A percentile compares a stretch with the other conserved stretches of the same genome.
phyloP scores from a whole-genome alignment of 768 basidiomycete genomes.

The Leucosporidium yakuticum region DNA sequence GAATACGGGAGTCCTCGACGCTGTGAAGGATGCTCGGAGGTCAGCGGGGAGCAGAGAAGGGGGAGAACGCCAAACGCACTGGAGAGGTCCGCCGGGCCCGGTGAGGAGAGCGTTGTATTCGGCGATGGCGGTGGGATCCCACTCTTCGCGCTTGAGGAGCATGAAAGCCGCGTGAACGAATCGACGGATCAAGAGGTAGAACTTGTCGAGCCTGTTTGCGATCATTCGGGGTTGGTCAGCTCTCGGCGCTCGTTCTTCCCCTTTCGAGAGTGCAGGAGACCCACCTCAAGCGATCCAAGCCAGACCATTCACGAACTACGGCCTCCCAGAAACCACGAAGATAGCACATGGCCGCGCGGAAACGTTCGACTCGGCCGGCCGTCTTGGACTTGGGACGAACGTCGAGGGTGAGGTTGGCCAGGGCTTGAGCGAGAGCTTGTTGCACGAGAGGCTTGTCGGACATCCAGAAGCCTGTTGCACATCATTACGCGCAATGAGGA shows the following conservation, averaged over 20 bases:
- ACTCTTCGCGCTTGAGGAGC: slow-evolving; percentile 63
- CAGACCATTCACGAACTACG: slow-evolving; percentile 85
- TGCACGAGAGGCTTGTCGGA: slow-evolving; percentile 97
- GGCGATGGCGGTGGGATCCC: slow-evolving; percentile 55
- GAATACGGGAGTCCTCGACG: slow-evolving; percentile 69
- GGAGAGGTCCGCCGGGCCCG: slow-evolving; percentile 68
- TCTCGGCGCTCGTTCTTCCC: neutral
- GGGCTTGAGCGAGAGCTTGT: slow-evolving; percentile 76
- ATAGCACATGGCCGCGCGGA: slow-evolving; percentile 59
- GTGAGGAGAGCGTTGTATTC: slow-evolving; percentile 67
- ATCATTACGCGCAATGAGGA: too few relatives aligned
- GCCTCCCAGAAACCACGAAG: slow-evolving; percentile 85
- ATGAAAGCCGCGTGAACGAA: slow-evolving; percentile 82
- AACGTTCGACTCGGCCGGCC: slow-evolving; percentile 29
- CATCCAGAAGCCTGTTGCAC: slow-evolving; percentile 87
- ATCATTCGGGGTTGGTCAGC: too few relatives aligned
- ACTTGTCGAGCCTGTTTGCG: slow-evolving; percentile 78
- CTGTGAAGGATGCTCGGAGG: slow-evolving; percentile 17
- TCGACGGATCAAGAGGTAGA: slow-evolving; percentile 85
- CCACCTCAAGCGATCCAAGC: slow-evolving; percentile 82
- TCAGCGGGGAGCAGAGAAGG: slow-evolving; percentile 2
- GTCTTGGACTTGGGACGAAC: slow-evolving; percentile 48
- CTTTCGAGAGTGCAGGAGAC: slow-evolving; percentile 33
- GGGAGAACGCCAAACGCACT: slow-evolving; percentile 50
- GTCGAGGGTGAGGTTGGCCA: slow-evolving; percentile 71